Evolutionary conservation across 108 stramenopile species (phyloP).

Genomic region (Skeletonema menzelii): DNA sequence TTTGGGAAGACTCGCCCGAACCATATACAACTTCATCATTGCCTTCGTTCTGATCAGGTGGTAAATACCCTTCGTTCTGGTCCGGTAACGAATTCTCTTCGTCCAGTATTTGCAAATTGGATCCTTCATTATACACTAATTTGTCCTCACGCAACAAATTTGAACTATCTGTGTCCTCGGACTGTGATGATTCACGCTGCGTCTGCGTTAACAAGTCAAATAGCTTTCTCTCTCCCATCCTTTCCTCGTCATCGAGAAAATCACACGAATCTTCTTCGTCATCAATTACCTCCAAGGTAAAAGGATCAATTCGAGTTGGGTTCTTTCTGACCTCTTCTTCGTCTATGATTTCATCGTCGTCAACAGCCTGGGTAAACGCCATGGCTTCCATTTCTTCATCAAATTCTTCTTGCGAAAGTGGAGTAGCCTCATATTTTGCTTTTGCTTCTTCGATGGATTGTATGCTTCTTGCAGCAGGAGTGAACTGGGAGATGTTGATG

Average conservation of each 20-base stretch:
- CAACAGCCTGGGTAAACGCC: slow-evolving; percentile 60
- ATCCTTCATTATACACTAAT: background rate
- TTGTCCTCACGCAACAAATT: background rate
- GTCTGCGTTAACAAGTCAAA: slow-evolving; percentile 45
- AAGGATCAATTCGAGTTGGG: slow-evolving; percentile 62
- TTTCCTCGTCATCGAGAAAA: slow-evolving; percentile 53
- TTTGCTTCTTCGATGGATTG: slow-evolving; percentile 16
- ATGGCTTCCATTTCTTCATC: slow-evolving; percentile 34
- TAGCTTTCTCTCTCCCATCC: slow-evolving; percentile 45
- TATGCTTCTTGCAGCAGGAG: slow-evolving; percentile 5
- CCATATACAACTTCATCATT: background rate
- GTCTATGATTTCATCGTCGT: slow-evolving; percentile 49
- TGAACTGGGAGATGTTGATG: background rate
- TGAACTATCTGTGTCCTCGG: background rate
- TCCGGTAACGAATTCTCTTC: too few relatives aligned
- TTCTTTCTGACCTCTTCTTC: slow-evolving; percentile 21
- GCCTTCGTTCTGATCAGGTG: background rate
- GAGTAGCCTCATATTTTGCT: slow-evolving; percentile 46
- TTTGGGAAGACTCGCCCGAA: background rate
- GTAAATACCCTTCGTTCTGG: background rate
- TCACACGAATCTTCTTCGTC: slow-evolving; percentile 33
- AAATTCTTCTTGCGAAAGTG: slow-evolving; percentile 49
- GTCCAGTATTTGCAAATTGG: background rate
- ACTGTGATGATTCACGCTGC: slow-evolving; percentile 58
- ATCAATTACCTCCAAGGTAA: slow-evolving; percentile 37